phyloP scores from a whole-genome alignment of 352 stramenopile species.

The Phytophthora megakarya region DNA sequence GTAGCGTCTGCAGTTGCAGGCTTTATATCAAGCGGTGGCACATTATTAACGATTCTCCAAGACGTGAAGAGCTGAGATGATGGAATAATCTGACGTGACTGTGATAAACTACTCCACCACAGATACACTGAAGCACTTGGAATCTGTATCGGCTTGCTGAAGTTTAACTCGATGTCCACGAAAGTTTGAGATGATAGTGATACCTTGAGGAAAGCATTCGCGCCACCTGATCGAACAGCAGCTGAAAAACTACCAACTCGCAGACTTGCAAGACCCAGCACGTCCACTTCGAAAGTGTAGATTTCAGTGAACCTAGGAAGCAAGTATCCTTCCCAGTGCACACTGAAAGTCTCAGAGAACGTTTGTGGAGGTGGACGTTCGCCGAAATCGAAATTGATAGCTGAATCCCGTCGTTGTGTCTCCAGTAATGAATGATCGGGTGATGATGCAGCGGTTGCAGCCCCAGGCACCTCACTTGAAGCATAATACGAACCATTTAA shows the following conservation, averaged over 20 bases:
- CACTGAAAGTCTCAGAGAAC: constrained; percentile 56
- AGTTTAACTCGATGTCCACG: constrained; percentile 53
- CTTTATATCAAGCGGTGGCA: constrained; percentile 48
- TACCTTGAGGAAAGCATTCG: constrained; percentile 16
- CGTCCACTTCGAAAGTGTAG: constrained; percentile 56
- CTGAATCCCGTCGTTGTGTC: constrained; percentile 39
- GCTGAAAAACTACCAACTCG: constrained; percentile 26
- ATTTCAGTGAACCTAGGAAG: constrained; percentile 54
- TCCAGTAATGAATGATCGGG: constrained; percentile 17
- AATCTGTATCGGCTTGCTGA: constrained; percentile 44
- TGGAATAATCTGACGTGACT: constrained; percentile 47
- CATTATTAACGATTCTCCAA: constrained; percentile 63
- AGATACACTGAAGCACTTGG: constrained; percentile 46
- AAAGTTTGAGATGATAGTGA: constrained; percentile 44
- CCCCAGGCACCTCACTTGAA: constrained; percentile 33
- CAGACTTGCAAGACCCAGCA: constrained; percentile 43
- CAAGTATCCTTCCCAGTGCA: constrained; percentile 61
- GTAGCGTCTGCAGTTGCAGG: constrained; percentile 34
- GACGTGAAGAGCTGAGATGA: constrained; percentile 51
- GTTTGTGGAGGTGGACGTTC: constrained; percentile 36
- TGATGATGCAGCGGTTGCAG: constrained; percentile 23
- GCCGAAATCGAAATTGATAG: constrained; percentile 58
- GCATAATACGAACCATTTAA: constrained; percentile 62
- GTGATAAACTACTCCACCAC: constrained; percentile 63
- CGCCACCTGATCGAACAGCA: constrained; percentile 6